Base-by-base conservation (phyloP, 805 yeast species). In the Ogataea corticis region DNA sequence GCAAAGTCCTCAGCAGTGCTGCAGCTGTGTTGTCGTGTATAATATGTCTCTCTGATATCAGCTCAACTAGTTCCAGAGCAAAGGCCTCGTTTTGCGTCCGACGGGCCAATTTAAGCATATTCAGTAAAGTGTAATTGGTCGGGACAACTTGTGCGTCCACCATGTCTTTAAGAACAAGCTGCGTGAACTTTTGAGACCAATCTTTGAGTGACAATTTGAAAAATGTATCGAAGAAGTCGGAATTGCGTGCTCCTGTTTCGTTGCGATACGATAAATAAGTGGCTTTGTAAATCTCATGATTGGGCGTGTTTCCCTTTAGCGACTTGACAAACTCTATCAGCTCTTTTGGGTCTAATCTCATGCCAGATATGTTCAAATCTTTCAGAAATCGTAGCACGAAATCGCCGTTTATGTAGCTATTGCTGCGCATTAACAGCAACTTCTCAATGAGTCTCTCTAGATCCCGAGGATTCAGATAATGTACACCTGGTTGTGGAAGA, bases 191-290 rank as follows among this genome's bases (percentile, higher is more conserved):
- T 18, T 3, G 21, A 14, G 33, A 34, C n/a, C 33, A 13, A 28
- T 34, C 42, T 15, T 16, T 35, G 33, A 42, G 33, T 2, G 50
- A 46, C 9, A 38, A 37, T 11, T 38, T 42, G 25, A 48, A 27
- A 31, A 48, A 38, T 9, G 14, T 34, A 28, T 46, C 33, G 35
- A 31, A 42, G 38, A 39, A 42, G n/a, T 46, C 44, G 23, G 86
- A 21, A 88, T 82, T 52, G 79, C 80, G 33, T 87, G 75, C 25
- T 83, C 85, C 30, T 90, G 81, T 4, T 97, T 87, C 16, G 97
- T 97, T 1, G 97, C 94, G 75, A 91, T 94, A 65, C 91, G 97
- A 5, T 97, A 97, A 1, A 98, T 92, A 39, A 97, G 98, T 10
- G 97, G 97, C 58, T 82, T 80, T 53, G 90, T 83, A 54, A 86